Conservation (phyloP, 768 basidiomycete species). For the Hericium alpestre region DNA sequence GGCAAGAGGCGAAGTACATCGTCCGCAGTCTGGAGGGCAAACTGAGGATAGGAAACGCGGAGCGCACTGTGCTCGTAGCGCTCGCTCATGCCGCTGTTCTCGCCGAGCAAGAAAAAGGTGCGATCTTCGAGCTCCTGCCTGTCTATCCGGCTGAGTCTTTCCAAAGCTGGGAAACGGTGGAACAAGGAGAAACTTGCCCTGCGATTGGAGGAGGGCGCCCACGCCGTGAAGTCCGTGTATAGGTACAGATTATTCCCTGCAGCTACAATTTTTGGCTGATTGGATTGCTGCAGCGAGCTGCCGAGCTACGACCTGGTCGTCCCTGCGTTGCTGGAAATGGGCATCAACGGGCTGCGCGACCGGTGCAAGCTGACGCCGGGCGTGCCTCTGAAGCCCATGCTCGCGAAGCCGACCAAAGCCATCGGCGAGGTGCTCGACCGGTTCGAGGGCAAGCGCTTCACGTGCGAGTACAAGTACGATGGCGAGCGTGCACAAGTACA, state of each 20-base stretch:
- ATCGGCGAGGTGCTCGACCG: constrained; percentile 95
- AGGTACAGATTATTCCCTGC: constrained; percentile 42
- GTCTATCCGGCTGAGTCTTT: neutral
- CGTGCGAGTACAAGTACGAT: constrained; percentile 99
- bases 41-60: constrained; percentile 92
- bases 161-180: constrained; percentile 61
- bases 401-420: constrained; percentile 98
- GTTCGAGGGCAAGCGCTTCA: constrained; percentile 91
- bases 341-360: constrained; percentile 57
- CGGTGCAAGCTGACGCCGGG: constrained; percentile 90
- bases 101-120: constrained; percentile 61
- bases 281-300: constrained; percentile 59
- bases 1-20: constrained; percentile 90
- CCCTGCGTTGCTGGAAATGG: constrained; percentile 75
- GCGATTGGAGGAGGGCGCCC: constrained; percentile 67
- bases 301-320: constrained; percentile 89
- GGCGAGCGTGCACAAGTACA: constrained; percentile 97
- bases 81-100: constrained; percentile 84
- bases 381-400: constrained; percentile 95
- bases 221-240: constrained; percentile 81
- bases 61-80: constrained; percentile 91
- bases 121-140: constrained; percentile 1
- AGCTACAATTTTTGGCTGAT: neutral
- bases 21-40: constrained; percentile 94
- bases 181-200: constrained; percentile 60